Percentiles rank a stretch among this genome's conserved stretches.
These are phyloP conservation scores for Gillenia trifoliata DNA, from an alignment of 306 rosid genomes.

Conservation along the genomic window DNA sequence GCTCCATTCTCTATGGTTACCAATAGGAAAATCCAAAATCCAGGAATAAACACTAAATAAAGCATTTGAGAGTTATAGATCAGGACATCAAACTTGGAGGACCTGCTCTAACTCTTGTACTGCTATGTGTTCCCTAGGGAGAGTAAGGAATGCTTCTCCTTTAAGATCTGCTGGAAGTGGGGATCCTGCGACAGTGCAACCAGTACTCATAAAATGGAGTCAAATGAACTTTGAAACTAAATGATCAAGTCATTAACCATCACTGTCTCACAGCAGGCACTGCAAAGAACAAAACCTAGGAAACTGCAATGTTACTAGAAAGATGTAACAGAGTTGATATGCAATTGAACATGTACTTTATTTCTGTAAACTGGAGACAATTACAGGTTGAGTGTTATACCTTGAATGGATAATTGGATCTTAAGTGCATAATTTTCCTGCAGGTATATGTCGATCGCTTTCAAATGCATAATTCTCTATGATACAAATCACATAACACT, in stretches of 20 bases:
- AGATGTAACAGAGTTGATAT: background rate
- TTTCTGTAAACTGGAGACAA: constrained; percentile 14
- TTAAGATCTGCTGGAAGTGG: constrained; percentile 64
- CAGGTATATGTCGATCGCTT: constrained; percentile 69
- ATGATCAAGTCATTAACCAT: background rate
- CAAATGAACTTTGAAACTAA: background rate
- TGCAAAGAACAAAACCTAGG: constrained; percentile 7
- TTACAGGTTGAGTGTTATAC: constrained; percentile 34
- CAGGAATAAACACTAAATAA: background rate
- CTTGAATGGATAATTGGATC: constrained; percentile 86
- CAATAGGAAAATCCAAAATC: background rate
- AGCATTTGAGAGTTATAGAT: constrained; percentile 5
- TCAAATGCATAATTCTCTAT: constrained; percentile 94
- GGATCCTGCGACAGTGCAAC: constrained; percentile 54
- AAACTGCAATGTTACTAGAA: background rate
- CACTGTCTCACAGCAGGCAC: background rate
- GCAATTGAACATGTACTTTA: constrained; percentile 6
- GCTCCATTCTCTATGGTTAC: background rate
- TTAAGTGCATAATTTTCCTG: constrained; percentile 76
- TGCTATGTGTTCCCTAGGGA: constrained; percentile 76
- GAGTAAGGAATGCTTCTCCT: constrained; percentile 67
- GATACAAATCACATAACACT: constrained; percentile 1
- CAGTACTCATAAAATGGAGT: background rate
- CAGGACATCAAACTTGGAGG: constrained; percentile 11
- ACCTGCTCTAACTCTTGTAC: constrained; percentile 32